A percentile compares a stretch with the other conserved stretches of the same genome.
Conservation (phyloP, 192 early-diverging fungal species). For the Lobosporangium transversale region DNA sequence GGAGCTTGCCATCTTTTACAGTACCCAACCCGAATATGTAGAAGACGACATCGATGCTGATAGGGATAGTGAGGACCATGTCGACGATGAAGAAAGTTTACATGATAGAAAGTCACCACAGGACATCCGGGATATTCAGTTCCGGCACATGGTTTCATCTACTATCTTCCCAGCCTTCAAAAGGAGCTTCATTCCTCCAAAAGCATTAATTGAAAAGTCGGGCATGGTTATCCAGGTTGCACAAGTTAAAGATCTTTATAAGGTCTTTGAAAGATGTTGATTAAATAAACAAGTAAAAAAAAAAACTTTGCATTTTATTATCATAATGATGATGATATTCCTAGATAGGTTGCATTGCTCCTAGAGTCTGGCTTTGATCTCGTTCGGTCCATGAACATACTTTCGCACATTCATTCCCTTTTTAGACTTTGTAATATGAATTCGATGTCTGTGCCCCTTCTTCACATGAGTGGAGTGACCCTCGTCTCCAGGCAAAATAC, state of each 20-base stretch:
- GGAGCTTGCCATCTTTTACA: slow-evolving; percentile 76
- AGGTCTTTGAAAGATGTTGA: slow-evolving; percentile 97
- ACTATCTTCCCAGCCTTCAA: slow-evolving; percentile 86
- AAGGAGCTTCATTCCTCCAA: slow-evolving; percentile 74
- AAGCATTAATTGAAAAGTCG: slow-evolving; percentile 63
- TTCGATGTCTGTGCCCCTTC: slow-evolving; percentile 25
- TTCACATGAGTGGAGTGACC: slow-evolving; percentile 41
- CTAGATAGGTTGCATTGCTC: neutral
- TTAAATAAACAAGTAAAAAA: slow-evolving; percentile 4
- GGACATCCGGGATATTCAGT: slow-evolving; percentile 11
- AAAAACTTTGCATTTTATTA: neutral
- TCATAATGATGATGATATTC: neutral
- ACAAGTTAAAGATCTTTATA: slow-evolving; percentile 90
- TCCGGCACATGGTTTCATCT: slow-evolving; percentile 25
- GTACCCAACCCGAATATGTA: slow-evolving; percentile 58
- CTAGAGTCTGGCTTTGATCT: slow-evolving; percentile 42
- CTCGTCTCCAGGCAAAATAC: slow-evolving; percentile 57
- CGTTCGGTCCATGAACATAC: slow-evolving; percentile 26
- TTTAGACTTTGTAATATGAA: slow-evolving; percentile 34
- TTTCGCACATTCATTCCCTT: slow-evolving; percentile 43
- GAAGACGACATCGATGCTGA: slow-evolving; percentile 17
- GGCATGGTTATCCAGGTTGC: slow-evolving; percentile 79
- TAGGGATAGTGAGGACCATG: neutral
- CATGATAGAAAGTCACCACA: slow-evolving; percentile 25
- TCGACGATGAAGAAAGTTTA: slow-evolving; percentile 1